Conservation (phyloP, 208 protist species). For the Phytomonas sp. region DNA sequence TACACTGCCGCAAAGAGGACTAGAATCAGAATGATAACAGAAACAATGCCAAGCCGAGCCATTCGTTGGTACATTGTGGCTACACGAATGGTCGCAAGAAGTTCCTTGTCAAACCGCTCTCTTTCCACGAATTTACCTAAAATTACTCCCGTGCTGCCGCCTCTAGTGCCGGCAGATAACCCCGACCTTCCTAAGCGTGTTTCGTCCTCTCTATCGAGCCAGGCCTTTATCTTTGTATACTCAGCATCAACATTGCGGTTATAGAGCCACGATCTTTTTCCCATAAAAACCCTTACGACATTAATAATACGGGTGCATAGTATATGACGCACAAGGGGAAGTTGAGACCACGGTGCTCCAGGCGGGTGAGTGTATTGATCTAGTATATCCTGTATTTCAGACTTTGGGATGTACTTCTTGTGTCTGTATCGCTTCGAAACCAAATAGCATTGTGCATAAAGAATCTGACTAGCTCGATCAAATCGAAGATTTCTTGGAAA, state of each 20-base stretch:
- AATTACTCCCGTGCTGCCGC: neutral
- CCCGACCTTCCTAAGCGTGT: neutral
- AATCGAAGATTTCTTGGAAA: slow-evolving; percentile 81
- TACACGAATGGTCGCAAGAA: slow-evolving; percentile 67
- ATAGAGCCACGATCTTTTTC: slow-evolving; percentile 65
- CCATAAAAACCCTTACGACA: slow-evolving; percentile 29
- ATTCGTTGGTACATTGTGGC: slow-evolving; percentile 77
- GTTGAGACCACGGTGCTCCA: slow-evolving; percentile 49
- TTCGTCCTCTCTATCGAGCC: slow-evolving; percentile 36
- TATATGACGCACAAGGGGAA: slow-evolving; percentile 76
- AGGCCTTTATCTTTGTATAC: slow-evolving; percentile 41
- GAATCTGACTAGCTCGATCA: slow-evolving; percentile 65
- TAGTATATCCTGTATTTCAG: slow-evolving; percentile 50
- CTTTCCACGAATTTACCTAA: slow-evolving; percentile 46
- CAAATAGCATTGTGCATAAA: slow-evolving; percentile 68
- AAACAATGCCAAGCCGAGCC: slow-evolving; percentile 33
- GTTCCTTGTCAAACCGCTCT: slow-evolving; percentile 68
- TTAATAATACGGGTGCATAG: slow-evolving; percentile 67
- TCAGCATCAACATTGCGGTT: slow-evolving; percentile 63
- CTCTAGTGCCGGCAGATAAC: neutral
- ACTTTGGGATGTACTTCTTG: slow-evolving; percentile 71
- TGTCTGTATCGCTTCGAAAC: slow-evolving; percentile 50
- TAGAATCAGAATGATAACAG: slow-evolving; percentile 27
- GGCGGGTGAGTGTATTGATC: slow-evolving; percentile 47
- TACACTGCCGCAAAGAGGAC: slow-evolving; percentile 43